Conservation (phyloP, 148 eudicot species). For the Diospyros kaki region DNA sequence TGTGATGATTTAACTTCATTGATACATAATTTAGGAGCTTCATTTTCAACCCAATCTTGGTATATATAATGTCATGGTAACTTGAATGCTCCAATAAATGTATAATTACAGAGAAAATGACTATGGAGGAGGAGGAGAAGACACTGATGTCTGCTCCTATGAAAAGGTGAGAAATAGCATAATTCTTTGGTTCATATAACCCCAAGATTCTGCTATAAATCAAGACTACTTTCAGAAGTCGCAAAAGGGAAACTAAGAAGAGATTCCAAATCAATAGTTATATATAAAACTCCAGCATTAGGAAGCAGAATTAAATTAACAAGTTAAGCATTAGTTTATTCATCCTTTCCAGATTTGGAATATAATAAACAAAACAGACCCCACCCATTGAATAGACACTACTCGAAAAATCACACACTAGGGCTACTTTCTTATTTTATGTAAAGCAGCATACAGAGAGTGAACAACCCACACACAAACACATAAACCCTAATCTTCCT, state of each 20-base stretch:
- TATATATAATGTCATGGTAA: not conserved
- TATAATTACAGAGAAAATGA: not conserved
- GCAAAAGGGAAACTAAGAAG: too few relatives aligned
- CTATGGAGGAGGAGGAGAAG: not conserved
- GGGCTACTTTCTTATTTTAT: conserved; percentile 6
- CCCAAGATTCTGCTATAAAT: not conserved
- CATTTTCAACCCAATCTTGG: not conserved
- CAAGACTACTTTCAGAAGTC: too few relatives aligned
- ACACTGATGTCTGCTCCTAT: not conserved
- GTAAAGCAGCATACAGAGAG: not conserved
- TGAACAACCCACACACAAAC: not conserved
- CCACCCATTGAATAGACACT: not conserved
- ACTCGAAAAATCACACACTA: not conserved
- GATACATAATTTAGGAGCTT: not conserved
- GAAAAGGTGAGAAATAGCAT: not conserved
- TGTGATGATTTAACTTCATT: not conserved
- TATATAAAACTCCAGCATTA: not conserved
- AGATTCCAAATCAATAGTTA: not conserved
- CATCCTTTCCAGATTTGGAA: conserved; percentile 10
- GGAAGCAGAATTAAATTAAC: not conserved
- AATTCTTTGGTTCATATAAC: too few relatives aligned
- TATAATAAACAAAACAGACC: not conserved
- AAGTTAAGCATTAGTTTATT: not conserved
- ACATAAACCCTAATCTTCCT: not conserved
- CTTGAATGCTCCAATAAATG: not conserved